Evolutionary conservation across 225 moss, liverwort and hornwort genomes (phyloP), one percentile per base, ranked within the genome.

Genomic region (Anthoceros angustus): DNA sequence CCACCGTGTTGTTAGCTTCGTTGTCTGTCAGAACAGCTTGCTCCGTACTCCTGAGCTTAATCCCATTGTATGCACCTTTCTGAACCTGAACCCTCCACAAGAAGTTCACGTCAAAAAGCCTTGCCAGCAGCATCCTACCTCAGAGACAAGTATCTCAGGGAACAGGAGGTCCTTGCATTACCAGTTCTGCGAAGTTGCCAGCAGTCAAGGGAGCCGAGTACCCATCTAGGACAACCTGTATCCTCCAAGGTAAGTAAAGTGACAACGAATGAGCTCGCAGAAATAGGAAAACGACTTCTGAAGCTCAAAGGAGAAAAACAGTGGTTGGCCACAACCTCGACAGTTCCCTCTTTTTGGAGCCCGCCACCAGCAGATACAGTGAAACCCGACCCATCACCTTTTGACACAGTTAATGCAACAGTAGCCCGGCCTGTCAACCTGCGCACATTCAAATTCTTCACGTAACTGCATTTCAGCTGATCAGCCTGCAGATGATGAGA

Each of bases 141-240:
- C 18, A 16, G 16, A 16, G 5, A 20, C 20, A 25, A 38, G 16
- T 7, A 21, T 15, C 6, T 38, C n/a, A 3, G 21, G 38, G 11
- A 21, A 62, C 24, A 32, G 25, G 12, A 10, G 25, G 67, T 49
- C 1, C 2, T 40, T 15, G 43, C 40, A 41, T 77, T 38, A 98
- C 80, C 84, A 89, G 75, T 64, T 89, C 92, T 42, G 92, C 92
- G 64, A 99, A 89, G 71, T 99, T 99, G 64, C 89, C 89, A 61
- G 89, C 85, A 18, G 98, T 99, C 18, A 99, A 84, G 38, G 98
- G 98, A 62, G 98, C 89, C 42, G 98, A 99, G 80, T 99, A 99
- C 12, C 98, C 98, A 68, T 99, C 98, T 70, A 99, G 65, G 43
- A 89, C 86, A 42, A 99, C 72, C 82, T 82, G 79, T 64, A 72